phyloP scores from a whole-genome alignment of 805 yeast genomes.

The Zygoascus bituminiphila region DNA sequence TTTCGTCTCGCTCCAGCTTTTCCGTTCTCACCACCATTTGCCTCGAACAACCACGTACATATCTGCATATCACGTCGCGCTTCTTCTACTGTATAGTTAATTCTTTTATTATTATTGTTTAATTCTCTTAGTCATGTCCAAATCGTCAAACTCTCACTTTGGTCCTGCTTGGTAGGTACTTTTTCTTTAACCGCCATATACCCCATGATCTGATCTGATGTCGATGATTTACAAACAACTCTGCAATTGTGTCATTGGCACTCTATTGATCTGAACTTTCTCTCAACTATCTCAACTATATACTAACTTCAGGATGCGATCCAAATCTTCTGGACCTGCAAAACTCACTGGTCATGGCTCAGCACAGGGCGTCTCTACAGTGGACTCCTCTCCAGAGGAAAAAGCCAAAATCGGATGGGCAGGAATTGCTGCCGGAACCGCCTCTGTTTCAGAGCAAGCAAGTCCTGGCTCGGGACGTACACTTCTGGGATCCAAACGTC shows the following conservation, averaged over 20 bases:
- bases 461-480: background rate
- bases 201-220: background rate
- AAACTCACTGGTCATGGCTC: conserved; percentile 2
- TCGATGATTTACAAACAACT: no score
- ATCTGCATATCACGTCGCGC: no score
- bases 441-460: background rate
- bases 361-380: background rate
- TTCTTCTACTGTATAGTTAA: no score
- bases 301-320: conserved; percentile 3
- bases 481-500: background rate
- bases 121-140: conserved; percentile 21
- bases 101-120: no score
- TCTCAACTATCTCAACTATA: background rate
- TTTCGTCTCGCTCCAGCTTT: no score
- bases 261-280: background rate
- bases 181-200: background rate
- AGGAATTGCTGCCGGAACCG: conserved; percentile 18
- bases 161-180: conserved; percentile 27
- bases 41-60: no score
- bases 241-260: background rate
- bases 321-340: conserved; percentile 7
- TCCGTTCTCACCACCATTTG: no score
- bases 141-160: conserved; percentile 19
- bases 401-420: conserved; percentile 13
- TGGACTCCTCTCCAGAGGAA: background rate